Conservation (phyloP, 805 yeast genomes). For the Brettanomyces sp. region DNA sequence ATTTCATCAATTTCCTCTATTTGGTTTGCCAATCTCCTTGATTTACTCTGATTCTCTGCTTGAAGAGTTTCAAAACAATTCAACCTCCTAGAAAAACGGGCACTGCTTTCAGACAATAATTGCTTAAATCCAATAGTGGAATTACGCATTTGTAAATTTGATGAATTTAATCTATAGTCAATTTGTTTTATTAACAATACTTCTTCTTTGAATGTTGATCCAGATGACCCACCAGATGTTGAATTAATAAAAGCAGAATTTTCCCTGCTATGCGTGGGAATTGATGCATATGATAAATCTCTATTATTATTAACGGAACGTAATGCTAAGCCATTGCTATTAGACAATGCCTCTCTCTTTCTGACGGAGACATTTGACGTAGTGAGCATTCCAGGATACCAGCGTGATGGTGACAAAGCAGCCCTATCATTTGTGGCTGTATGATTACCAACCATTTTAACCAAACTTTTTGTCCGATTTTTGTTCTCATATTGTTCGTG, state of each 20-base stretch:
- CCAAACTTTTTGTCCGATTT: conserved; percentile 2
- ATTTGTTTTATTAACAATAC: conserved; percentile 8
- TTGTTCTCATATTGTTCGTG: conserved; percentile 18
- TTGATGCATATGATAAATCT: too few relatives aligned
- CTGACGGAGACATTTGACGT: too few relatives aligned
- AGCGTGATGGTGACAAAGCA: too few relatives aligned
- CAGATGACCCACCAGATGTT: too few relatives aligned
- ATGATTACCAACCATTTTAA: too few relatives aligned
- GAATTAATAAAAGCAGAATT: too few relatives aligned
- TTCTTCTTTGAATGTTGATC: conserved; percentile 4
- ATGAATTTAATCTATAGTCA: conserved; percentile 7
- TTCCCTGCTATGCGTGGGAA: too few relatives aligned
- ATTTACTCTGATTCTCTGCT: conserved; percentile 16
- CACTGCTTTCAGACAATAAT: conserved; percentile 11
- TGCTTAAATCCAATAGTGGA: conserved; percentile 10
- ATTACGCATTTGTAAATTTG: conserved; percentile 12
- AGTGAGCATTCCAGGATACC: too few relatives aligned
- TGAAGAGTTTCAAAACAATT: conserved; percentile 23
- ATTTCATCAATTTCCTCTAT: conserved; percentile 13
- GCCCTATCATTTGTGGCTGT: too few relatives aligned
- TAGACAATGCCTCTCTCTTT: too few relatives aligned
- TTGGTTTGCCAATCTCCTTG: conserved; percentile 8
- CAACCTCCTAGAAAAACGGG: conserved; percentile 18
- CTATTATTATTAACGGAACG: too few relatives aligned
- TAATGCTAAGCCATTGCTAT: not conserved